Evolutionary conservation across 352 stramenopile species (phyloP).

Genomic region (Globisporangium yorkense): DNA sequence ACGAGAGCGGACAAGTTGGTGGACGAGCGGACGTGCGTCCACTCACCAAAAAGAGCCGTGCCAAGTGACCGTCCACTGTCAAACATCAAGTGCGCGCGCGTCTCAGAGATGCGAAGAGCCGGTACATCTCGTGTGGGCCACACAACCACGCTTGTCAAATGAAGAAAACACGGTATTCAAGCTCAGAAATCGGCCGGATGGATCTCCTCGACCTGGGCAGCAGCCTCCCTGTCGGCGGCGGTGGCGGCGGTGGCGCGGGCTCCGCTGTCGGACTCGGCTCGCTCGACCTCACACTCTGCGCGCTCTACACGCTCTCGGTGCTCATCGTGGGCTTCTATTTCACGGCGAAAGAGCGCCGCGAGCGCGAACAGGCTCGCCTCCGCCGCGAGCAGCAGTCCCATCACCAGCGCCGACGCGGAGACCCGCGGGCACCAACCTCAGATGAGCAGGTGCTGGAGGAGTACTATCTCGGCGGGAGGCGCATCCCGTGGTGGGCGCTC

Average conservation of each 20-base stretch:
- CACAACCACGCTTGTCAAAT: not conserved
- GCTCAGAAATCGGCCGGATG: not conserved
- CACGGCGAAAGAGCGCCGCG: slow-evolving; percentile 49
- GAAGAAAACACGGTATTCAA: not conserved
- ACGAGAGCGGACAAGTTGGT: too few species aligned
- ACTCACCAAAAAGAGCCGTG: not conserved
- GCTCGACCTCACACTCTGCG: slow-evolving; percentile 51
- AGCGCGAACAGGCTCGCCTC: slow-evolving; percentile 26
- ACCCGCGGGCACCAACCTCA: not conserved
- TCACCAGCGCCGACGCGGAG: slow-evolving; percentile 4
- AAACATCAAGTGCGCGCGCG: slow-evolving; percentile 19
- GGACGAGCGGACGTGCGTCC: too few species aligned
- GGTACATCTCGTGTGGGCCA: too few species aligned
- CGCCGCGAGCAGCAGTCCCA: slow-evolving; percentile 15
- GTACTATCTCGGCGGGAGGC: slow-evolving; percentile 66
- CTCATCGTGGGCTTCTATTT: slow-evolving; percentile 62
- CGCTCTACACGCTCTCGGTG: slow-evolving; percentile 53
- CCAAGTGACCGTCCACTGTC: slow-evolving; percentile 4
- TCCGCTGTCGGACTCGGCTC: slow-evolving; percentile 19
- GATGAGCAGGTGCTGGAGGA: slow-evolving; percentile 48
- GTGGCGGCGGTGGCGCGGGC: not conserved
- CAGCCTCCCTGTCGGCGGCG: not conserved
- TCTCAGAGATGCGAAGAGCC: slow-evolving; percentile 12
- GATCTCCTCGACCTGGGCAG: not conserved
- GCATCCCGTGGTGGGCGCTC: slow-evolving; percentile 68